Percentiles rank a stretch among this genome's conserved stretches.
phyloP scores from a whole-genome alignment of 1,284 basidiomycete genomes.

The Inonotus obliquus region DNA sequence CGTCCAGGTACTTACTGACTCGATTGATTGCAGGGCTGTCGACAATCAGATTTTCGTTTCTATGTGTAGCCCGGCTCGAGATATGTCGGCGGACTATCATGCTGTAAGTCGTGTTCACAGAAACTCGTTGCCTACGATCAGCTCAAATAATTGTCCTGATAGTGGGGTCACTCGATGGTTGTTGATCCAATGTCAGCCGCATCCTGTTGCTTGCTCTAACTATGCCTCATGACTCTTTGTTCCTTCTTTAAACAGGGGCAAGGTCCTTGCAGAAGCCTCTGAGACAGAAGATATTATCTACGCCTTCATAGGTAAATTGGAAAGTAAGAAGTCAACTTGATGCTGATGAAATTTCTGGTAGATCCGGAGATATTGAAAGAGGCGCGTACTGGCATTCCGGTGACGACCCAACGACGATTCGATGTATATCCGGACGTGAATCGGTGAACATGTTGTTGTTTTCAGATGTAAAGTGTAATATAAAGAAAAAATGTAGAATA shows the following conservation, averaged over 20 bases:
- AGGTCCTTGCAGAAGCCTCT: conserved; percentile 72
- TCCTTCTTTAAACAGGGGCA: conserved; percentile 54
- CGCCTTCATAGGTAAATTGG: conserved; percentile 71
- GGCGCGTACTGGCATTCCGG: conserved; percentile 79
- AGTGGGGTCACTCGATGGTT: conserved; percentile 91
- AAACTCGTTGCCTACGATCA: neutral
- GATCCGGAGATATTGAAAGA: conserved; percentile 68
- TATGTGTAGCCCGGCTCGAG: conserved; percentile 94
- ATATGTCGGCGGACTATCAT: conserved; percentile 77
- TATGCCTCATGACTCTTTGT: neutral
- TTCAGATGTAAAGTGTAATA: neutral
- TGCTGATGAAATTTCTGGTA: conserved; percentile 30
- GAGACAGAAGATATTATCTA: conserved; percentile 82
- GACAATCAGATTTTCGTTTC: conserved; percentile 96
- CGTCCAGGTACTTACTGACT: neutral
- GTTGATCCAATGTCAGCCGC: conserved; percentile 80
- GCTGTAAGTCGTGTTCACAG: conserved; percentile 52
- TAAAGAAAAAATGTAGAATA: neutral
- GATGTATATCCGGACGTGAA: conserved; percentile 85
- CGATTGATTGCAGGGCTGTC: conserved; percentile 60
- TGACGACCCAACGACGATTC: conserved; percentile 85
- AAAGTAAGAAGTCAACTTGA: neutral
- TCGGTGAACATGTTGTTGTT: conserved; percentile 15
- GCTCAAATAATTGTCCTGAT: conserved; percentile 3
- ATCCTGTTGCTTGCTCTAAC: neutral